Evolutionary conservation across 73 alveolate genomes (phyloP), one percentile per base, ranked within the genome.

Genomic region (Paramecium primaurelia): DNA sequence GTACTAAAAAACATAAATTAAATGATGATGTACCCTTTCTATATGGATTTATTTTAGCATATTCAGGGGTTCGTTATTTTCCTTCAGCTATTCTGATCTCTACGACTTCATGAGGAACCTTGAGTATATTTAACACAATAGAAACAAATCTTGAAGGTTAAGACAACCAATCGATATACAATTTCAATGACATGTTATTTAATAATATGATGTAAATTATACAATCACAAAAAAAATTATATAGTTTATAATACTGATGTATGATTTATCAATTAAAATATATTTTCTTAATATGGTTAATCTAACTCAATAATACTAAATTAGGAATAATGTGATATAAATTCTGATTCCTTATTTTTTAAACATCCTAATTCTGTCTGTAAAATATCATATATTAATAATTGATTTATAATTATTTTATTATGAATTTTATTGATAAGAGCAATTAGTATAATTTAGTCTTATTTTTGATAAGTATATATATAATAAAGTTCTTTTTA

Each of bases 141-240:
- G 87, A 8, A 30, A 73, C 87, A 37, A 73, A 73, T 38, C 87
- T 73, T 12, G 87, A 73, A 16, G 87, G 87, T 73, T 73, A 20
- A 34, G 60, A 37, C 18, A 73, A 40, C 87, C 87, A 73, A 73
- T 73, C 87, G 40, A 73, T 73, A 37, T 73, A 73, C 26, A 73
- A 73, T 38, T 73, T 73, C 28, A 73, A 18, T 73, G 87, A 73
- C 59, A 38, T 36, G 4, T 30, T 73, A 73, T 73, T 73, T 73
- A 28, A 28, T 3, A 32, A 32, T 25, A 64, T 64, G 84, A 64
- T 54, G 69, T 54, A n/a, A 54, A 54, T 54, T 54, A 49, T 49
- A 16, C 60, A 49, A 16, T 49, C 8, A n/a, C 2, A 49, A 49
- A 4, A 42, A 49, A 1, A 2, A 49, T 49, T 49, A 49, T 49